These are phyloP conservation scores for Xylaria telfairii DNA, from an alignment of 495 filamentous ascomycete species.

Conservation along the genomic window DNA sequence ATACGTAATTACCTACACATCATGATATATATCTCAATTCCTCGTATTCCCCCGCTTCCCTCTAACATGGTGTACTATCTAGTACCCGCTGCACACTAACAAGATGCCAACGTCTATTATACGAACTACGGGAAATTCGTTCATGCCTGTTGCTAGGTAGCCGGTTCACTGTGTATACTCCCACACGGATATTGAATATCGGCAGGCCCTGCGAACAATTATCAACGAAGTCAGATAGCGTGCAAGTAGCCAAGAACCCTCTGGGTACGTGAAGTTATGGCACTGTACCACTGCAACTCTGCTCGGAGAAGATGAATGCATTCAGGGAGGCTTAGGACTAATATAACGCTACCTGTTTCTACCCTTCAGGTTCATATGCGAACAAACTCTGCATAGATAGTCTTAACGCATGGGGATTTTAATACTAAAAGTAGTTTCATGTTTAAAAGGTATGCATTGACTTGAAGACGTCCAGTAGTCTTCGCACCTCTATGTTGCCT, in stretches of 20 bases:
- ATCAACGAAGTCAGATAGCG: not conserved
- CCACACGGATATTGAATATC: not conserved
- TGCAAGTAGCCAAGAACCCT: not conserved
- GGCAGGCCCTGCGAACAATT: not conserved
- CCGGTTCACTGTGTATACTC: not conserved
- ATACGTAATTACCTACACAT: too few relatives aligned
- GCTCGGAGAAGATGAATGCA: not conserved
- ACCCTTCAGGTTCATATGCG: too few relatives aligned
- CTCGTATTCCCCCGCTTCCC: not conserved
- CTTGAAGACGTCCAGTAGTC: not conserved
- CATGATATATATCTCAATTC: too few relatives aligned
- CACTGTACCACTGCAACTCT: not conserved
- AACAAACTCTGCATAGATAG: not conserved
- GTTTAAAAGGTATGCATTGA: conserved; percentile 12
- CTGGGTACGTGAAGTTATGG: not conserved
- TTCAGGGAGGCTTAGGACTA: not conserved
- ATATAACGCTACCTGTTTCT: not conserved
- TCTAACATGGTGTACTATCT: not conserved
- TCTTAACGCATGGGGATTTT: not conserved
- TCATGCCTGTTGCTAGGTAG: not conserved
- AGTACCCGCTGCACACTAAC: not conserved
- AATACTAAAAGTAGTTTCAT: conserved; percentile 29
- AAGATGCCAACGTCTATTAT: not conserved
- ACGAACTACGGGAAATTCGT: not conserved
- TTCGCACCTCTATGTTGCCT: conserved; percentile 34